Conservation (phyloP, 2,329 filamentous ascomycete species). For the Diaporthe sp. region DNA sequence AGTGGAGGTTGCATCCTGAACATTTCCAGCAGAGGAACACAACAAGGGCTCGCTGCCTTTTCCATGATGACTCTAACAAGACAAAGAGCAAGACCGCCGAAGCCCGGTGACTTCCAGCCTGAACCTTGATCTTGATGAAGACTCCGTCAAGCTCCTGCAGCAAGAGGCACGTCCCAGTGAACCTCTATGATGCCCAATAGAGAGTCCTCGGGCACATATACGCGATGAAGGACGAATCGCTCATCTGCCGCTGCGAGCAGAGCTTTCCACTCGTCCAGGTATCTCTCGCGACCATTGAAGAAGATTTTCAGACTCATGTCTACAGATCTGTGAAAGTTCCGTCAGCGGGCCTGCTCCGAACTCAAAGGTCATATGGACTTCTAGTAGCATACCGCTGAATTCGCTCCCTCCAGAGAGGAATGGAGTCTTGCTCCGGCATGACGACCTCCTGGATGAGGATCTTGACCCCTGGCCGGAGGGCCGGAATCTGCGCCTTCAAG, state of each 20-base stretch:
- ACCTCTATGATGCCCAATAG: neutral
- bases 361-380: neutral
- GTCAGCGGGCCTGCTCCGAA: neutral
- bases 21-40: too few relatives aligned
- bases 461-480: neutral
- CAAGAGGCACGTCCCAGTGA: neutral
- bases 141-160: neutral
- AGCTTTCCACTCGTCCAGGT: slow-evolving; percentile 5
- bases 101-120: neutral
- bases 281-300: slow-evolving; percentile 3
- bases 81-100: neutral
- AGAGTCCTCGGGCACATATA: neutral
- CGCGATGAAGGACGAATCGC: slow-evolving; percentile 3
- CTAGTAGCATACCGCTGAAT: neutral
- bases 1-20: too few relatives aligned
- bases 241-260: neutral
- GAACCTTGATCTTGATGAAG: neutral
- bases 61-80: neutral
- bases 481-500: slow-evolving; percentile 41
- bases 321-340: neutral
- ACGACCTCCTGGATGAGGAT: neutral
- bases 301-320: neutral
- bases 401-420: neutral
- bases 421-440: neutral
- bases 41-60: too few relatives aligned